These are phyloP conservation scores for Hypholoma fasciculare DNA, from an alignment of 768 basidiomycete genomes.

Conservation along the genomic window DNA sequence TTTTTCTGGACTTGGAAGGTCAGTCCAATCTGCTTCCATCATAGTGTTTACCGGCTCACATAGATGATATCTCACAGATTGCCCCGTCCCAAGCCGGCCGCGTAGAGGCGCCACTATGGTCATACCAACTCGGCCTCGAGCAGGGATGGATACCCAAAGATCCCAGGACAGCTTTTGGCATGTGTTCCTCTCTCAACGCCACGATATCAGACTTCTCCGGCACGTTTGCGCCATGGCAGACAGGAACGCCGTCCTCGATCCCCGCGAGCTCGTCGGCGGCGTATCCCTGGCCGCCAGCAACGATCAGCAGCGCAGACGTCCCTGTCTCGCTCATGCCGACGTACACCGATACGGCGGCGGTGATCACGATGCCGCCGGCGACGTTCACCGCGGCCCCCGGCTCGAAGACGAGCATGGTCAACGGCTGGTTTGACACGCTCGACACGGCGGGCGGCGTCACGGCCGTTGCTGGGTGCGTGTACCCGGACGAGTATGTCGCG, in stretches of 20 bases:
- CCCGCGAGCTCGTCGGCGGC: constrained; percentile 38
- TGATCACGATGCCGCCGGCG: constrained; percentile 56
- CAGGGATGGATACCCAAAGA: constrained; percentile 80
- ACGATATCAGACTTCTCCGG: constrained; percentile 21
- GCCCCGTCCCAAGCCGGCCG: constrained; percentile 45
- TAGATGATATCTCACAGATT: constrained; percentile 19
- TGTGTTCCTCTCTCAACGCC: constrained; percentile 55
- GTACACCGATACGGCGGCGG: constrained; percentile 61
- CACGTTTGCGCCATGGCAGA: constrained; percentile 52
- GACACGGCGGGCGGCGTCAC: constrained; percentile 50
- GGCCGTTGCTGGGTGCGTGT: constrained; percentile 52
- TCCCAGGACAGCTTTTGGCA: constrained; percentile 61
- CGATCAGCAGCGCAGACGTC: constrained; percentile 39
- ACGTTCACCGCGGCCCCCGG: constrained; percentile 43
- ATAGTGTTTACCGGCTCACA: neutral
- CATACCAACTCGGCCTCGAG: constrained; percentile 48
- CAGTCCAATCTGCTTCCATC: neutral
- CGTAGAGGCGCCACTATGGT: constrained; percentile 40
- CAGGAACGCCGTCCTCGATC: constrained; percentile 59
- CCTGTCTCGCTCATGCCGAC: constrained; percentile 46
- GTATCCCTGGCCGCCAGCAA: constrained; percentile 57
- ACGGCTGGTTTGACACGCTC: constrained; percentile 57
- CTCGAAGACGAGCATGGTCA: constrained; percentile 41
- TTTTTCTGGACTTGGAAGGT: constrained; percentile 53
- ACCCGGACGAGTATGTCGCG: constrained; percentile 46